Percentiles rank a stretch among this genome's conserved stretches.
These are phyloP conservation scores for Onygenales sp. DNA, from an alignment of 2,329 filamentous ascomycete genomes.

Conservation along the genomic window DNA sequence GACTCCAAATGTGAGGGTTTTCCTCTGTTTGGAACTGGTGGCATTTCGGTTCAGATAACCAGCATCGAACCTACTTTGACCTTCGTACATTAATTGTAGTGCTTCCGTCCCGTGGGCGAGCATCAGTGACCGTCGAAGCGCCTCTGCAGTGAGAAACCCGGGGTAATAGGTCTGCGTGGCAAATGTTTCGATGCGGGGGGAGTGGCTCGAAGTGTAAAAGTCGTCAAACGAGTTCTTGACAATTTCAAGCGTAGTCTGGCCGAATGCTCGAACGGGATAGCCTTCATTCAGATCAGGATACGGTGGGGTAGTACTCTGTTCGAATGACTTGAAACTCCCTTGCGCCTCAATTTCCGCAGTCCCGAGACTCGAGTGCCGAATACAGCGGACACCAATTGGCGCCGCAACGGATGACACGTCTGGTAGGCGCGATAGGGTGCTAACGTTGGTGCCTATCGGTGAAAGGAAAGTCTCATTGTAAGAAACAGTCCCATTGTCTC, in stretches of 20 bases:
- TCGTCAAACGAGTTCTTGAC: background rate
- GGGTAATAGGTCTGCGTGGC: background rate
- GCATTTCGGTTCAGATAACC: background rate
- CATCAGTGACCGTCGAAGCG: background rate
- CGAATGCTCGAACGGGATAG: background rate
- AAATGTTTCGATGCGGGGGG: background rate
- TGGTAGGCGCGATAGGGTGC: background rate
- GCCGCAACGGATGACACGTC: background rate
- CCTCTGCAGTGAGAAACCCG: background rate
- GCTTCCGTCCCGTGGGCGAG: background rate
- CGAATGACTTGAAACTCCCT: background rate
- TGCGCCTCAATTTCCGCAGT: background rate
- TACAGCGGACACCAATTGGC: slow-evolving; percentile 1
- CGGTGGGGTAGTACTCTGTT: background rate
- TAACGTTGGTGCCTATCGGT: background rate
- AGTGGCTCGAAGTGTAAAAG: background rate
- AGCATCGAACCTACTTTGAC: background rate
- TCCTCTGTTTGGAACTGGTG: background rate
- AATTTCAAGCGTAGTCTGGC: background rate
- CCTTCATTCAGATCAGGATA: background rate
- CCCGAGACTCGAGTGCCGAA: background rate
- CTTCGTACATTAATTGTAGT: slow-evolving; percentile 1
- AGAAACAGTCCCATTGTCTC: background rate
- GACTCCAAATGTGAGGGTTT: background rate
- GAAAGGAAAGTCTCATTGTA: background rate